Conservation (phyloP, 2,329 filamentous ascomycete species). For the Colletotrichum graminicola region DNA sequence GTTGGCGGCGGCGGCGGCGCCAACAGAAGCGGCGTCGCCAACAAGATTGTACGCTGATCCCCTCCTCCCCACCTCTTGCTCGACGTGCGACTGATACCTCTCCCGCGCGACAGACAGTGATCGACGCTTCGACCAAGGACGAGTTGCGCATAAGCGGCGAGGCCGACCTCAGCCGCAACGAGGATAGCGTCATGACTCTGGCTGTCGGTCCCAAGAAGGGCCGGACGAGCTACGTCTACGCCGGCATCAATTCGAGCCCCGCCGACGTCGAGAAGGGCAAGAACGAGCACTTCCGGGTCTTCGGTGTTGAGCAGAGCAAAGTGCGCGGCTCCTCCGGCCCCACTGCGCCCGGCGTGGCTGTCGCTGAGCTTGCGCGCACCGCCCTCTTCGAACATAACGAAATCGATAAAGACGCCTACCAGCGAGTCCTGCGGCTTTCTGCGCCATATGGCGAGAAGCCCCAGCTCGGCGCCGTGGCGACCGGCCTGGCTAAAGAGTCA, state of each 20-base stretch:
- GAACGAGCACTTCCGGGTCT: slow-evolving; percentile 87
- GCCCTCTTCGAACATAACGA: slow-evolving; percentile 64
- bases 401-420: slow-evolving; percentile 67
- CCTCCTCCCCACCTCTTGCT: slow-evolving; percentile 4
- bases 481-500: slow-evolving; percentile 79
- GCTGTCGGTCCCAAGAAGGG: slow-evolving; percentile 70
- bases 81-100: slow-evolving; percentile 32
- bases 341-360: slow-evolving; percentile 51
- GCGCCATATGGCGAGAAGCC: slow-evolving; percentile 55
- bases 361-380: slow-evolving; percentile 65
- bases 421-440: slow-evolving; percentile 69
- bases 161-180: slow-evolving; percentile 82
- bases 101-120: slow-evolving; percentile 66
- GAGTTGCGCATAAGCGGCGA: slow-evolving; percentile 76
- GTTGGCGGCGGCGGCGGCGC: slow-evolving; percentile 91
- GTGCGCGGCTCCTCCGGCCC: slow-evolving; percentile 48
- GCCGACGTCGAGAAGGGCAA: slow-evolving; percentile 78
- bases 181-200: slow-evolving; percentile 90
- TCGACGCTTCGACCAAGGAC: slow-evolving; percentile 76
- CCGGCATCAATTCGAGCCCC: slow-evolving; percentile 86
- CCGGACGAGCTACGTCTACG: slow-evolving; percentile 67
- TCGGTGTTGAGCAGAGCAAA: slow-evolving; percentile 67
- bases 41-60: slow-evolving; percentile 78
- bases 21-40: slow-evolving; percentile 83
- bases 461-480: slow-evolving; percentile 82